Evolutionary conservation across 306 rosid species (phyloP).

Genomic region (cucumber (Cucumis sativus)): DNA sequence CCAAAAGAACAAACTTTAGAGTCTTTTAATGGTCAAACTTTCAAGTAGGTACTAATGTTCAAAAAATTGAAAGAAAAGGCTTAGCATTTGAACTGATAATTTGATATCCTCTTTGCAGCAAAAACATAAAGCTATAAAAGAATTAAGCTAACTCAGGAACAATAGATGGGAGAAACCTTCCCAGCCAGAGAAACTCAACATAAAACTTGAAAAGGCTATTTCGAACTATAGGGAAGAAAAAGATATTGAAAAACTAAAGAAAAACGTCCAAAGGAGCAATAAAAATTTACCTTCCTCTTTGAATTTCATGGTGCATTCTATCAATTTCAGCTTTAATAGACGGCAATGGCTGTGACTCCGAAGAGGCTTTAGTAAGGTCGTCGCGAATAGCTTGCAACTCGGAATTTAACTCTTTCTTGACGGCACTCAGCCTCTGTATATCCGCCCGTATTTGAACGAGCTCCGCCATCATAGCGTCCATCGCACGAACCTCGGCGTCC

Average conservation of each 20-base stretch:
- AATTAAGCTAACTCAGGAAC: neutral
- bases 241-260: neutral
- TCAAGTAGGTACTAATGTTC: neutral
- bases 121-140: neutral
- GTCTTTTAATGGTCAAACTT: neutral
- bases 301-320: constrained; percentile 43
- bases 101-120: neutral
- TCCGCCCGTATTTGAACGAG: constrained; percentile 46
- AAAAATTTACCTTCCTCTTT: constrained; percentile 60
- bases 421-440: constrained; percentile 23
- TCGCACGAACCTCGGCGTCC: constrained; percentile 57
- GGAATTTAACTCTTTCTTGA: constrained; percentile 33
- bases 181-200: neutral
- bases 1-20: neutral
- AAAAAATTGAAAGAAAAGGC: neutral
- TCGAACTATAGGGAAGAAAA: neutral
- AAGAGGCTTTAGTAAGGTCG: constrained; percentile 26
- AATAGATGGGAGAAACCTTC: neutral
- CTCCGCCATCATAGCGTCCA: constrained; percentile 43
- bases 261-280: neutral
- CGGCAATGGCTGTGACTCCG: constrained; percentile 28
- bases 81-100: neutral
- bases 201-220: neutral
- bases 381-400: constrained; percentile 34
- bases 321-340: constrained; percentile 44